Evolutionary conservation across 257 asterid genomes (phyloP).

Genomic region (Forsythia viridissima): DNA sequence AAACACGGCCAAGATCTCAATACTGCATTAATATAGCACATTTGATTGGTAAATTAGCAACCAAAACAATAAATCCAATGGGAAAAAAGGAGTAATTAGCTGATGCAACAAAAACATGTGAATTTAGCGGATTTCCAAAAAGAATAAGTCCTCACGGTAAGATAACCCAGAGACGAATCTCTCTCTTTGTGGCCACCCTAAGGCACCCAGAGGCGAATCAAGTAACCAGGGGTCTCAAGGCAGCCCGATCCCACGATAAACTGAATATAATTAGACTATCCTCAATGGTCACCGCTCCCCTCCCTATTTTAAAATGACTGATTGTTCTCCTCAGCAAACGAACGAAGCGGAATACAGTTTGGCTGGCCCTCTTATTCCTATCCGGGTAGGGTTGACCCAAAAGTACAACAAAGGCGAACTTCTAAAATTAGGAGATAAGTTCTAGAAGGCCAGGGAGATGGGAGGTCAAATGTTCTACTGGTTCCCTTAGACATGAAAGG

Average conservation of each 20-base stretch:
- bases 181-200: not conserved
- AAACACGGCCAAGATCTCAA: constrained; percentile 87
- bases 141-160: not conserved
- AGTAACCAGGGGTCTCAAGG: not conserved
- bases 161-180: not conserved
- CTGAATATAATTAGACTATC: not conserved
- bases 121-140: not conserved
- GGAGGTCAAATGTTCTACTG: not conserved
- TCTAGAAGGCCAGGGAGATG: not conserved
- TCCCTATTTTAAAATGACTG: constrained; percentile 3
- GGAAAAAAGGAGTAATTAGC: constrained; percentile 5
- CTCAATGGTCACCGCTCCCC: not conserved
- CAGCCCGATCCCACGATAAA: not conserved
- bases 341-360: not conserved
- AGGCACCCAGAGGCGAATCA: not conserved
- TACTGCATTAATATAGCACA: constrained; percentile 51
- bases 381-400: constrained; percentile 1
- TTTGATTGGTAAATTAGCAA: constrained; percentile 18
- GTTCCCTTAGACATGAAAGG: not conserved
- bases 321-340: not conserved
- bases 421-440: not conserved
- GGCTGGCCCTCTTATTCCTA: constrained; percentile 3
- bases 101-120: constrained; percentile 11
- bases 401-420: not conserved
- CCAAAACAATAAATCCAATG: constrained; percentile 6